phyloP scores from a whole-genome alignment of 73 alveolate species.

The Paramecium pentaurelia region DNA sequence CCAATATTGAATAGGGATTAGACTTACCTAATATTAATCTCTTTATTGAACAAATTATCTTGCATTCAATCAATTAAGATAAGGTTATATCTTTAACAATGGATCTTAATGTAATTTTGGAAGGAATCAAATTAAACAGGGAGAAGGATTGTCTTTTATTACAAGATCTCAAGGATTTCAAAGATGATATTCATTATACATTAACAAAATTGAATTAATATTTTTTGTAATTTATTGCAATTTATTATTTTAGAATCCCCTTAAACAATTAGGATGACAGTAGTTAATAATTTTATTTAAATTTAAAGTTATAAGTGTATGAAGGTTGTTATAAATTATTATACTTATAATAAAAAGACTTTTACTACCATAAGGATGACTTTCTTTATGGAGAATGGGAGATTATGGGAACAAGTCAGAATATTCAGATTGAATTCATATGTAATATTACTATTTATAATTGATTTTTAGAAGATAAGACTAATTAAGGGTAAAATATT shows the following conservation, averaged over 20 bases:
- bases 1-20: neutral
- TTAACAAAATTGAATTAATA: neutral
- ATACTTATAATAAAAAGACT: neutral
- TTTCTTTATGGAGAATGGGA: neutral
- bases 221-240: neutral
- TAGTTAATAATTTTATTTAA: neutral
- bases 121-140: neutral
- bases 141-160: neutral
- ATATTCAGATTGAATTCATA: neutral
- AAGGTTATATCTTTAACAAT: neutral
- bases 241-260: neutral
- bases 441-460: neutral
- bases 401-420: neutral
- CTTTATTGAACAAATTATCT: neutral
- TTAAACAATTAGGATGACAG: neutral
- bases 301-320: neutral
- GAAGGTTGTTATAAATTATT: constrained; percentile 25
- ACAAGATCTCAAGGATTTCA: neutral
- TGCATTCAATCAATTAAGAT: neutral
- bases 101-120: neutral
- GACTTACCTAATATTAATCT: neutral
- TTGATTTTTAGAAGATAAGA: neutral
- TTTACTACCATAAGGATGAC: neutral
- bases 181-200: neutral
- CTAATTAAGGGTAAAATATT: neutral